Percentiles rank a stretch among this genome's conserved stretches.
Conservation (phyloP, 352 stramenopile genomes). For the Globisporangium lucens region DNA sequence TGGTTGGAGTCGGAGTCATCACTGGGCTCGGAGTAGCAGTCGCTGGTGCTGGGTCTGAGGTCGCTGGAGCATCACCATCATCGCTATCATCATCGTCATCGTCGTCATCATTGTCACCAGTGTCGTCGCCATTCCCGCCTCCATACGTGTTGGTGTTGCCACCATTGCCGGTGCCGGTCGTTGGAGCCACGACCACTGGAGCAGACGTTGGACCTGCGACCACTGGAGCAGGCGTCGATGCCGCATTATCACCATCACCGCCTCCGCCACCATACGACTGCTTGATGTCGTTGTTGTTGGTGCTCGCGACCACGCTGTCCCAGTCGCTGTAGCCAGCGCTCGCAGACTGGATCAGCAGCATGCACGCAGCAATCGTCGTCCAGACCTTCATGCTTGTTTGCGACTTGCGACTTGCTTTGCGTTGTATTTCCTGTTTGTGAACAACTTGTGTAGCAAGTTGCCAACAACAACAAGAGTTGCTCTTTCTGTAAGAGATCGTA, state of each 20-base stretch:
- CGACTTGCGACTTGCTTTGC: not conserved
- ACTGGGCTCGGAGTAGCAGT: conserved; percentile 2
- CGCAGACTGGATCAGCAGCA: not conserved
- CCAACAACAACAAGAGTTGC: not conserved
- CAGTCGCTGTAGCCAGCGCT: conserved; percentile 8
- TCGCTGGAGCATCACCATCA: not conserved
- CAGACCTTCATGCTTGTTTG: conserved; percentile 9
- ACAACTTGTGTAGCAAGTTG: not conserved
- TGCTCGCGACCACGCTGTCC: conserved; percentile 3
- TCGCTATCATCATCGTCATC: not conserved
- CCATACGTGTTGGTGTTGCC: not conserved
- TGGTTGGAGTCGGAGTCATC: not conserved
- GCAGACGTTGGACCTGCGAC: not conserved
- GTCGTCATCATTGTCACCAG: not conserved
- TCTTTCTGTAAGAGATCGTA: conserved; percentile 7
- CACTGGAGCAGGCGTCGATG: not conserved
- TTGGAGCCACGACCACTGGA: not conserved
- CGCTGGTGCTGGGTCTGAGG: not conserved
- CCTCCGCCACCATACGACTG: conserved; percentile 3
- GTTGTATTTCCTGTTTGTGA: not conserved
- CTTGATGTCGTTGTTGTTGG: conserved; percentile 9
- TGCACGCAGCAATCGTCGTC: not conserved
- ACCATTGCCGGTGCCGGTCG: not conserved
- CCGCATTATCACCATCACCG: not conserved
- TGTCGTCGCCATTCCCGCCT: not conserved